Evolutionary conservation across 345 rosid genomes (phyloP), one percentile per base, ranked within the genome.

Genomic region (Noccaea bulbosa): DNA sequence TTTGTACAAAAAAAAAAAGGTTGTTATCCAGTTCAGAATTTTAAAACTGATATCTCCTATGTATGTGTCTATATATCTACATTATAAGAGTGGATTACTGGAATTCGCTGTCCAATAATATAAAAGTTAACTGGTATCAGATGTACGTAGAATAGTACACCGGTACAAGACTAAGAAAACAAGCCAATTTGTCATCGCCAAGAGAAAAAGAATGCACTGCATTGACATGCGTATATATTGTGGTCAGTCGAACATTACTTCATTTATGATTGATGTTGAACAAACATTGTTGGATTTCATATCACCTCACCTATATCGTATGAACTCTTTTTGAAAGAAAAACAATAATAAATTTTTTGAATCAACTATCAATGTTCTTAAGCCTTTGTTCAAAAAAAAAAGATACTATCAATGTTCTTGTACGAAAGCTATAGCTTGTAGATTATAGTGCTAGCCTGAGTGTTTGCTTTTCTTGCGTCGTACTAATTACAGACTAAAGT

Each of bases 401-500:
- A n/a, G n/a, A n/a, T n/a, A 4, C 41, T 40, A 50, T 66, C 62
- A 41, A 74, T 35, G 32, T 17, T 40, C 20, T 46, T 48, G 66
- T 65, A 67, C 68, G 68, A 74, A 59, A 60, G 39, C 22, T 74
- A 73, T 46, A 65, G 72, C 48, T 73, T 20, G 39, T 58, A 43
- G 70, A 64, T 57, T 17, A 20, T 32, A 49, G 40, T 49, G 67
- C 34, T 48, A 27, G 71, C 43, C 49, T 72, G 64, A 16, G 33
- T 53, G 32, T 72, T 43, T 33, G n/a, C 22, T 58, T 57, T 6
- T 9, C 55, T 33, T 50, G 20, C 14, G 54, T 73, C 55, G 67
- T 73, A 58, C 72, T 66, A 60, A 73, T 50, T 49, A 66, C 34
- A 67, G 46, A 22, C 59, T 53, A 68, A 75, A 75, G 56, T 61